A percentile compares a stretch with the other conserved stretches of the same genome.
phyloP scores from a whole-genome alignment of 768 basidiomycete species.

The Suillus placidus region DNA sequence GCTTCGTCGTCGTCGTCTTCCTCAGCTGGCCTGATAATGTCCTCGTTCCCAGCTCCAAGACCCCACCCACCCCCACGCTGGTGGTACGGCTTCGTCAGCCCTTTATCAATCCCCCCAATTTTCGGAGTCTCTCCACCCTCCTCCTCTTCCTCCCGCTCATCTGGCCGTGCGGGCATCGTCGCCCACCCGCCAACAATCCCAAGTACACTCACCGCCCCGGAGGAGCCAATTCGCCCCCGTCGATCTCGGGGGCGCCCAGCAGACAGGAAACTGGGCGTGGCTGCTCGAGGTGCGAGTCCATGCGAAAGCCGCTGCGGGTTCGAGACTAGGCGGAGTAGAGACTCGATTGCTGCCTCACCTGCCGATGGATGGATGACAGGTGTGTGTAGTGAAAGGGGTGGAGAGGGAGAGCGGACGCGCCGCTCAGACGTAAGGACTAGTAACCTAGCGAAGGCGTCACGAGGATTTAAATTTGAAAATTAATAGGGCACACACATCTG shows the following conservation, averaged over 20 bases:
- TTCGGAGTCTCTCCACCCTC: constrained; percentile 63
- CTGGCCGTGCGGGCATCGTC: constrained; percentile 36
- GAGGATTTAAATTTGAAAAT: neutral
- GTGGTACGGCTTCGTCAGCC: constrained; percentile 16
- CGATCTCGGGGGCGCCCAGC: constrained; percentile 77
- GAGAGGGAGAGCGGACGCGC: constrained; percentile 53
- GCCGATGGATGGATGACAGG: constrained; percentile 57
- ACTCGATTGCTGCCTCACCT: constrained; percentile 68
- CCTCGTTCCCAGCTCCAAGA: constrained; percentile 61
- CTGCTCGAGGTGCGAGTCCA: constrained; percentile 28
- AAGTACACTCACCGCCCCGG: constrained; percentile 32
- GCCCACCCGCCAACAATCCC: constrained; percentile 31
- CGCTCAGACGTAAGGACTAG: constrained; percentile 76
- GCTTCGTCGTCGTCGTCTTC: constrained; percentile 69
- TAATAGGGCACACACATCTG: constrained; percentile 63
- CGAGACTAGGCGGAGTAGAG: constrained; percentile 66
- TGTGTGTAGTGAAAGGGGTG: constrained; percentile 58
- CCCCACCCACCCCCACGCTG: constrained; percentile 73
- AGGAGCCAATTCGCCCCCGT: constrained; percentile 68
- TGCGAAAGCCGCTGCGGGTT: constrained; percentile 44
- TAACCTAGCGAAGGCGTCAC: constrained; percentile 47
- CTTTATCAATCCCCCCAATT: constrained; percentile 46
- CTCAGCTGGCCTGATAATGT: constrained; percentile 45
- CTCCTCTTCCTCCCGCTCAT: constrained; percentile 39
- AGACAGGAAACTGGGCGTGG: constrained; percentile 68